Conservation (phyloP, 345 rosid genomes). For the Populus alba region DNA sequence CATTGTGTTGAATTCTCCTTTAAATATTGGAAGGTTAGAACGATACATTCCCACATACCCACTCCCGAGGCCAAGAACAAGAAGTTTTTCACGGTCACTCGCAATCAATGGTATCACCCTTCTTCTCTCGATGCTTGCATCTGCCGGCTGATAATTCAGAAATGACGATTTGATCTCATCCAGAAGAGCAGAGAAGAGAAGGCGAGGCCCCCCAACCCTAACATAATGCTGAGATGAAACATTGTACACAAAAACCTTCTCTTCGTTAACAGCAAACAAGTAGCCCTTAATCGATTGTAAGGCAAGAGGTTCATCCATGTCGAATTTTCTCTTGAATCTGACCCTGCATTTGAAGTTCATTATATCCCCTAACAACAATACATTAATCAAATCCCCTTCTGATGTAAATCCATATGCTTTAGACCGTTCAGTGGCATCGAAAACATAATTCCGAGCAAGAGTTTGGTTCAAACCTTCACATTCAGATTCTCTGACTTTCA, state of each 20-base stretch:
- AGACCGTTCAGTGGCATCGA: conserved; percentile 78
- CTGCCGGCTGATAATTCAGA: conserved; percentile 46
- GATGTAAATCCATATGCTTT: conserved; percentile 91
- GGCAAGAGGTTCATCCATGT: conserved; percentile 61
- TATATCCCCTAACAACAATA: conserved; percentile 70
- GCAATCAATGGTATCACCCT: conserved; percentile 57
- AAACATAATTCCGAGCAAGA: conserved; percentile 55
- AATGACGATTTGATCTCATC: conserved; percentile 76
- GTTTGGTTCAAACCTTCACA: conserved; percentile 86
- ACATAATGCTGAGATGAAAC: conserved; percentile 83
- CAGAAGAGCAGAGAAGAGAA: conserved; percentile 65
- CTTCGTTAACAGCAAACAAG: conserved; percentile 55
- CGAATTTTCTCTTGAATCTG: conserved; percentile 70
- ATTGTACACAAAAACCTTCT: conserved; percentile 69
- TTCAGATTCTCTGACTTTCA: conserved; percentile 77
- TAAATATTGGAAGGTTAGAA: conserved; percentile 61
- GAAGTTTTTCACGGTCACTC: conserved; percentile 73
- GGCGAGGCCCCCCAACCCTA: conserved; percentile 64
- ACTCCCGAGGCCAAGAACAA: conserved; percentile 76
- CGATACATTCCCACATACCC: conserved; percentile 76
- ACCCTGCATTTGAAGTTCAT: conserved; percentile 93
- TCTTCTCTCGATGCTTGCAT: conserved; percentile 20
- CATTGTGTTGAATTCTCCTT: conserved; percentile 69
- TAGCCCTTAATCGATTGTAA: conserved; percentile 85
- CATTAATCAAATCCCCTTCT: conserved; percentile 77